These are phyloP conservation scores for Didymella exigua DNA, from an alignment of 2,329 filamentous ascomycete species.

Conservation along the genomic window DNA sequence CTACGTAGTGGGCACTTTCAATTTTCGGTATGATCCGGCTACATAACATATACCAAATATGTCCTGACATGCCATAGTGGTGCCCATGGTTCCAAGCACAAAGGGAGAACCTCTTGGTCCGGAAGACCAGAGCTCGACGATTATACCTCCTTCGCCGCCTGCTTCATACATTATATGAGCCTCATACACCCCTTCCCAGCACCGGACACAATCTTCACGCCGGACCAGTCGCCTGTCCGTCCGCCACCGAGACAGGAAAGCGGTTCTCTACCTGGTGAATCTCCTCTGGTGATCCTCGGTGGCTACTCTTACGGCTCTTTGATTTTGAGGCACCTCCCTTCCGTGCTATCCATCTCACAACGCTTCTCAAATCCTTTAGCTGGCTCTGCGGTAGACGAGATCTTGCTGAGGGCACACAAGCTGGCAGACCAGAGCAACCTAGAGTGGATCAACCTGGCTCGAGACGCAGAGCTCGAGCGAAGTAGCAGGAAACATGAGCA, in stretches of 20 bases:
- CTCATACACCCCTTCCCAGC: slow-evolving; percentile 51
- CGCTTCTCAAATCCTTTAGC: slow-evolving; percentile 60
- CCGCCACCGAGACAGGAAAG: neutral
- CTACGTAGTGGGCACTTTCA: slow-evolving; percentile 84
- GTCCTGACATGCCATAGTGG: slow-evolving; percentile 62
- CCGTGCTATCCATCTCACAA: slow-evolving; percentile 60
- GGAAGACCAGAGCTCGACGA: slow-evolving; percentile 80
- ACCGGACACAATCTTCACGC: slow-evolving; percentile 19
- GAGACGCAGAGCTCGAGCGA: slow-evolving; percentile 26
- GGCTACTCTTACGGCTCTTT: slow-evolving; percentile 94
- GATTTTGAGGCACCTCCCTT: slow-evolving; percentile 74
- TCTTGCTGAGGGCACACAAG: slow-evolving; percentile 70
- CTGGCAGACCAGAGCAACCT: slow-evolving; percentile 68
- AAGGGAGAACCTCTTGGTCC: slow-evolving; percentile 85
- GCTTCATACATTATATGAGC: slow-evolving; percentile 75
- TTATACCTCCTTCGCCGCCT: slow-evolving; percentile 81
- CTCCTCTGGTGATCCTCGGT: slow-evolving; percentile 62
- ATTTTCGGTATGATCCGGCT: slow-evolving; percentile 71
- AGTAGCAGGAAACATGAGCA: slow-evolving; percentile 38
- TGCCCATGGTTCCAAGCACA: slow-evolving; percentile 65
- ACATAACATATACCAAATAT: too few relatives aligned
- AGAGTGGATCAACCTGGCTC: slow-evolving; percentile 45
- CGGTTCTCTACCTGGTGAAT: neutral
- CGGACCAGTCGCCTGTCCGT: slow-evolving; percentile 22
- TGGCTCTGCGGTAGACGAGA: slow-evolving; percentile 69